Evolutionary conservation across 371 early-diverging fungal species (phyloP).

Genomic region (Mortierella sp.): DNA sequence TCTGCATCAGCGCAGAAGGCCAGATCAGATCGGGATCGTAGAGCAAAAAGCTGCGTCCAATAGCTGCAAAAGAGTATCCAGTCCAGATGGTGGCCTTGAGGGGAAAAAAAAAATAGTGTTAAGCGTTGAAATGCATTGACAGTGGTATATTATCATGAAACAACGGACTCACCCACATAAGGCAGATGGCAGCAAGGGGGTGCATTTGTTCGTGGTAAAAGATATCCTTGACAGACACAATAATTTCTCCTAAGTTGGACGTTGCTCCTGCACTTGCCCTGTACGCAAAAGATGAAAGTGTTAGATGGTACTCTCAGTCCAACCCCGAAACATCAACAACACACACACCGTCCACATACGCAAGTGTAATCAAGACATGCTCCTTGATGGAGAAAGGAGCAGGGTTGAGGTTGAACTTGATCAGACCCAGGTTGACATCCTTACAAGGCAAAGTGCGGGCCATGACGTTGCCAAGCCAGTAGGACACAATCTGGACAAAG

Average conservation of each 20-base stretch:
- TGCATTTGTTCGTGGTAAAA: slow-evolving; percentile 55
- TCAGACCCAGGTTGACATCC: slow-evolving; percentile 37
- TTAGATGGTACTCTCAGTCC: background rate
- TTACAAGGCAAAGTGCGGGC: slow-evolving; percentile 46
- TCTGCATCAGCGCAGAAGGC: slow-evolving; percentile 56
- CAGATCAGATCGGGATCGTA: slow-evolving; percentile 56
- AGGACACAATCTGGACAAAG: slow-evolving; percentile 55
- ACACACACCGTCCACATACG: slow-evolving; percentile 23
- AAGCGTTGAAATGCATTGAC: too few relatives aligned
- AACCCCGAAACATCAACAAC: background rate
- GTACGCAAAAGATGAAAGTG: background rate
- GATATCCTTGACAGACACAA: slow-evolving; percentile 54
- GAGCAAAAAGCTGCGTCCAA: slow-evolving; percentile 52
- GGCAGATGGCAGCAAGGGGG: slow-evolving; percentile 52
- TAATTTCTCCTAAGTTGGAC: slow-evolving; percentile 55
- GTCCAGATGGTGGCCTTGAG: slow-evolving; percentile 54
- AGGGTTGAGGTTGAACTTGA: slow-evolving; percentile 57
- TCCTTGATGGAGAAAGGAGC: slow-evolving; percentile 61
- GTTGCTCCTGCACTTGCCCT: slow-evolving; percentile 56
- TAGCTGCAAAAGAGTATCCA: slow-evolving; percentile 54
- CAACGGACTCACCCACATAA: slow-evolving; percentile 41
- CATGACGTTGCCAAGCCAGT: slow-evolving; percentile 53
- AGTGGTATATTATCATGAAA: too few relatives aligned
- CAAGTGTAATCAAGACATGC: slow-evolving; percentile 54
- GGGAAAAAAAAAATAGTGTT: background rate